Evolutionary conservation across 371 early-diverging fungal species (phyloP).

Genomic region (Lichtheimia corymbifera): DNA sequence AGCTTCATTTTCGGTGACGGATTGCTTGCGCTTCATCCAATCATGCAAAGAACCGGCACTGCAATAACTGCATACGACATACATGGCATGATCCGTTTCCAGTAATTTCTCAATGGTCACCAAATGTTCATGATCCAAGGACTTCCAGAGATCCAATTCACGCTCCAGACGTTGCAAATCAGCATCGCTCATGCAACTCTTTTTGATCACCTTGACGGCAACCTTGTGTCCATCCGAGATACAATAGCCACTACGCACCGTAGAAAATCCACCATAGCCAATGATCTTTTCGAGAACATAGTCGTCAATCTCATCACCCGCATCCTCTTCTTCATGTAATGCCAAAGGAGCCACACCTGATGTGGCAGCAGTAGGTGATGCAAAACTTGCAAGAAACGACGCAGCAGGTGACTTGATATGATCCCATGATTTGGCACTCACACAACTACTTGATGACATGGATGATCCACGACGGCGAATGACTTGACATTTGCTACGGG

Average conservation of each 20-base stretch:
- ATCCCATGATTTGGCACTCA: constrained; percentile 44
- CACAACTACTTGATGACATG: constrained; percentile 14
- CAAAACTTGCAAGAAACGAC: constrained; percentile 59
- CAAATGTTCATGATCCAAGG: constrained; percentile 71
- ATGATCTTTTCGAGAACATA: constrained; percentile 62
- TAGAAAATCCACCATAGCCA: constrained; percentile 70
- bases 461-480: constrained; percentile 15
- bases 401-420: constrained; percentile 59
- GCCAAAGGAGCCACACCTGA: constrained; percentile 10
- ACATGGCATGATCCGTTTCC: constrained; percentile 63
- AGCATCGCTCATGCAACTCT: constrained; percentile 16
- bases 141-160: constrained; percentile 75
- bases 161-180: constrained; percentile 36
- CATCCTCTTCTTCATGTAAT: constrained; percentile 22
- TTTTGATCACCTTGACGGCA: constrained; percentile 61
- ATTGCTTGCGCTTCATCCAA: constrained; percentile 9
- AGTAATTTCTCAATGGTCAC: constrained; percentile 63
- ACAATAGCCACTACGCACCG: constrained; percentile 60
- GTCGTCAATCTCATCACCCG: constrained; percentile 70
- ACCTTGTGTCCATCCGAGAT: constrained; percentile 36
- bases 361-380: constrained; percentile 22
- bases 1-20: constrained; percentile 52
- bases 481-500: constrained; percentile 18
- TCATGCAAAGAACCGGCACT: constrained; percentile 57
- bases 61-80: constrained; percentile 72